Evolutionary conservation across 345 rosid genomes (phyloP).

Genomic region (sweet orange (Citrus sinensis)): DNA sequence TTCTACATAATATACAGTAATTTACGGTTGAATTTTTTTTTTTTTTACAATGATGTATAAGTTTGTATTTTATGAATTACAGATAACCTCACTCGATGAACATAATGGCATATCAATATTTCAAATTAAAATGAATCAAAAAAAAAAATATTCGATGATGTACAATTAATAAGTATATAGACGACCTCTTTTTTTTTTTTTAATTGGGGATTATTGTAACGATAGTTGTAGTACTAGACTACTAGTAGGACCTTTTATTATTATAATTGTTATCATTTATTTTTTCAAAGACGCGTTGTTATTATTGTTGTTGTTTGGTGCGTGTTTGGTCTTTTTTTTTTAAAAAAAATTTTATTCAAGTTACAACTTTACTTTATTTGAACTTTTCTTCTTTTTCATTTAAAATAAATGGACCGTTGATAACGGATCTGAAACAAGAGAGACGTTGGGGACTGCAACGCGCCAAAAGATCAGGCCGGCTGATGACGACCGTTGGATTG

Average conservation of each 20-base stretch:
- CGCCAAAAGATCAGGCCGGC: background rate
- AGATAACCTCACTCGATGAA: too few relatives aligned
- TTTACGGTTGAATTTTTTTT: too few relatives aligned
- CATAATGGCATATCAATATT: too few relatives aligned
- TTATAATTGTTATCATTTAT: background rate
- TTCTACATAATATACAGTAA: too few relatives aligned
- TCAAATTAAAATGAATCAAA: too few relatives aligned
- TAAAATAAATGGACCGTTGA: constrained; percentile 27
- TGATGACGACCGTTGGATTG: constrained; percentile 15
- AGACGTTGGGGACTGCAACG: constrained; percentile 5
- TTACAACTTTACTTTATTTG: background rate
- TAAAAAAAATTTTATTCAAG: background rate
- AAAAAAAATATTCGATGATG: too few relatives aligned
- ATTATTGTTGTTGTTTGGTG: constrained; percentile 32
- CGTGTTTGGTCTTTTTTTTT: background rate
- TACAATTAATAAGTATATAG: too few relatives aligned
- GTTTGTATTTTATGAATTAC: too few relatives aligned
- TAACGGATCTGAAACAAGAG: constrained; percentile 32
- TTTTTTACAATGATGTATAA: too few relatives aligned
- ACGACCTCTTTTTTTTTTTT: background rate
- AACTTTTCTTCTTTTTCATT: background rate
- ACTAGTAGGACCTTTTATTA: background rate
- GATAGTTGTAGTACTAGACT: background rate
- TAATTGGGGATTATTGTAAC: background rate
- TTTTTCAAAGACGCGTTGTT: constrained; percentile 34